phyloP scores from a whole-genome alignment of 257 asterid genomes.

The Fraxinus excelsior region DNA sequence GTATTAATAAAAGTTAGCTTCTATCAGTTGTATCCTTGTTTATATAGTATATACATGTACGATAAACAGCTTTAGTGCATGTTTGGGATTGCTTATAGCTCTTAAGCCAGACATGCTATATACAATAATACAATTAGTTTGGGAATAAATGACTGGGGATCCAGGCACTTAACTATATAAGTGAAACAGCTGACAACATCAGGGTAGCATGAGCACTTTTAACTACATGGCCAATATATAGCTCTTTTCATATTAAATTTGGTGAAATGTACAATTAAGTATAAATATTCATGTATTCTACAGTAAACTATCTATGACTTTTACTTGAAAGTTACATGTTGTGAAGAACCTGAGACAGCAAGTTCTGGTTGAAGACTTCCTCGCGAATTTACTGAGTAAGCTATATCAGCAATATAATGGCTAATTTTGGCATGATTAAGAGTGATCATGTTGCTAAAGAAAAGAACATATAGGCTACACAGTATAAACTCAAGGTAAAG shows the following conservation, averaged over 20 bases:
- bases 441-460: constrained; percentile 1
- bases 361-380: not conserved
- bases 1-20: constrained; percentile 23
- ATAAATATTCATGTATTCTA: not conserved
- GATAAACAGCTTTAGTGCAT: not conserved
- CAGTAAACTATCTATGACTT: not conserved
- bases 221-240: too few species aligned
- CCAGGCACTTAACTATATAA: not conserved
- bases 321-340: not conserved
- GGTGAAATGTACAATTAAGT: not conserved
- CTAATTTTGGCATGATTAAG: not conserved
- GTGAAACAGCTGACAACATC: too few species aligned
- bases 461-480: not conserved
- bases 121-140: not conserved
- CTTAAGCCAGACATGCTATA: too few species aligned
- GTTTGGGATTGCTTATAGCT: not conserved
- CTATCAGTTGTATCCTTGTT: constrained; percentile 3
- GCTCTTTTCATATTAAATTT: too few species aligned
- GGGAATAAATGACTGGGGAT: constrained; percentile 18
- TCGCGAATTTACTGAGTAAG: not conserved
- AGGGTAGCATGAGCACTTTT: too few species aligned
- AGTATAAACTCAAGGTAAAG: not conserved
- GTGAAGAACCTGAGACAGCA: not conserved
- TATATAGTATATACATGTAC: not conserved
- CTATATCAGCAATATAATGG: not conserved